phyloP scores from a whole-genome alignment of 2,329 filamentous ascomycete species.

The Fusarium circinatum region DNA sequence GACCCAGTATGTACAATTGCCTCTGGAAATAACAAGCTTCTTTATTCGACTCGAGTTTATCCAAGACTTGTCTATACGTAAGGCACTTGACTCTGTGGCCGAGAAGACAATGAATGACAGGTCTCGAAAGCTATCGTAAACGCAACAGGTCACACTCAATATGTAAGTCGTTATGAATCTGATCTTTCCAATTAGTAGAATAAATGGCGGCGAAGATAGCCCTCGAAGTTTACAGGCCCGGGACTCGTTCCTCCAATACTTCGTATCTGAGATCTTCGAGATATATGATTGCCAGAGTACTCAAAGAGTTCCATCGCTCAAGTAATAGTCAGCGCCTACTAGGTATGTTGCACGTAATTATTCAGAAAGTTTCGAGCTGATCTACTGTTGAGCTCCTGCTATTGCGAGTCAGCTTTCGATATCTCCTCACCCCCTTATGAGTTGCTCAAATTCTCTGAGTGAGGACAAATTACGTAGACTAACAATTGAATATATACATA shows the following conservation, averaged over 20 bases:
- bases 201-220: not conserved
- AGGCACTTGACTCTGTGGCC: not conserved
- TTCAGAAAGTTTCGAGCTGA: not conserved
- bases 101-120: not conserved
- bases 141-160: not conserved
- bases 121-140: not conserved
- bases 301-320: not conserved
- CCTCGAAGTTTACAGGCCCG: not conserved
- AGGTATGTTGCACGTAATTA: not conserved
- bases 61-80: not conserved
- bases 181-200: not conserved
- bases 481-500: not conserved
- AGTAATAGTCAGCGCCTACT: not conserved
- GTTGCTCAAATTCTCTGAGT: not conserved
- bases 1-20: not conserved
- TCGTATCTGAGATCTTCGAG: not conserved
- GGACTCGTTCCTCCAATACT: not conserved
- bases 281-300: not conserved
- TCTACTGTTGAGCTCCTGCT: not conserved
- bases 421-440: not conserved
- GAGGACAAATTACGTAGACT: not conserved
- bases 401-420: not conserved
- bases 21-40: not conserved
- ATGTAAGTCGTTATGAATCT: not conserved
- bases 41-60: not conserved